A percentile compares a stretch with the other conserved stretches of the same genome.
These are phyloP conservation scores for Tricladium varicosporioides DNA, from an alignment of 2,329 filamentous ascomycete species.

Conservation along the genomic window DNA sequence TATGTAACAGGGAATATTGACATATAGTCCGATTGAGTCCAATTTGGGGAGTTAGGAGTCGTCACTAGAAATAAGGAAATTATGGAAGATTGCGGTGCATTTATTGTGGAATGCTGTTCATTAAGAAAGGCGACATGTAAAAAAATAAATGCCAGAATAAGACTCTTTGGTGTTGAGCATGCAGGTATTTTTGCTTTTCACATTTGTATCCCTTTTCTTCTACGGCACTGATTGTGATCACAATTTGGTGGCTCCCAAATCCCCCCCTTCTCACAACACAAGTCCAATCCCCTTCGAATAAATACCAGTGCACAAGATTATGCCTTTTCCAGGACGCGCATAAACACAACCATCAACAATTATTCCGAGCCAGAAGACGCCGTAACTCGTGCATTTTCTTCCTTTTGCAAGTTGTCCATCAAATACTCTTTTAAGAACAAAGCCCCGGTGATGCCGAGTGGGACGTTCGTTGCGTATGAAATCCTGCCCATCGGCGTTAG, in stretches of 20 bases:
- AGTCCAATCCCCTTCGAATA: too few relatives aligned
- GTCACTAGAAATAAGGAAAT: background rate
- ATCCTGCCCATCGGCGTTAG: constrained; percentile 18
- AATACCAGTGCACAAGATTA: constrained; percentile 13
- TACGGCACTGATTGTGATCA: too few relatives aligned
- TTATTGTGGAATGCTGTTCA: too few relatives aligned
- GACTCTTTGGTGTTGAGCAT: too few relatives aligned
- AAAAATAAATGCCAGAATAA: too few relatives aligned
- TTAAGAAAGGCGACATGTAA: too few relatives aligned
- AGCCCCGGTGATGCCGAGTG: constrained; percentile 13
- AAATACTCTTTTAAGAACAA: constrained; percentile 16
- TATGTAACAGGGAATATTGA: constrained; percentile 2
- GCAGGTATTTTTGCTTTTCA: too few relatives aligned
- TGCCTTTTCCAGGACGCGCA: constrained; percentile 14
- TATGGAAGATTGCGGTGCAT: too few relatives aligned
- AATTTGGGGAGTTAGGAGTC: background rate
- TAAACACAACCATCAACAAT: too few relatives aligned
- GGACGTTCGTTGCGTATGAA: constrained; percentile 12
- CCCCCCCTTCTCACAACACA: too few relatives aligned
- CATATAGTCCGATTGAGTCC: constrained; percentile 1
- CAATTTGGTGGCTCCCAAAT: too few relatives aligned
- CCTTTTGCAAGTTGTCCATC: constrained; percentile 14
- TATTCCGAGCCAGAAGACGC: background rate
- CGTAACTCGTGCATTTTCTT: constrained; percentile 5
- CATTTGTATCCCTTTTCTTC: too few relatives aligned